Evolutionary conservation across 2,329 filamentous ascomycete genomes (phyloP).

Genomic region (Alternaria solani): DNA sequence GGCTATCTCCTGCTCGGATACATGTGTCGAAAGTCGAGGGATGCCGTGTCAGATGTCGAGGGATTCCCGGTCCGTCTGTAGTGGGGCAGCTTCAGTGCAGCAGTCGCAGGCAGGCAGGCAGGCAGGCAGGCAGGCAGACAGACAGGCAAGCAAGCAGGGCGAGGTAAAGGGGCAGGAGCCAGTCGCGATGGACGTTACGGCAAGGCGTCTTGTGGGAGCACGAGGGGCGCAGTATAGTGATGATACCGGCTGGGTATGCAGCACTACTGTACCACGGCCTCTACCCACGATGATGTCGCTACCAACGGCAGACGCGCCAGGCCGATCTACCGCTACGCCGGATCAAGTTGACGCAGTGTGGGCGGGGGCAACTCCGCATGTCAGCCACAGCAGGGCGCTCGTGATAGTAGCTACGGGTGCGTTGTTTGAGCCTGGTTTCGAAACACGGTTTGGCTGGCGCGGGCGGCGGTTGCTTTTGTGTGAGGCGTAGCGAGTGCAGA

Average conservation of each 20-base stretch:
- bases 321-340: slow-evolving; percentile 16
- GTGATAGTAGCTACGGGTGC: background rate
- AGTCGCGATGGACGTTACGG: background rate
- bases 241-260: background rate
- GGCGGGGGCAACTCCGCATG: slow-evolving; percentile 1
- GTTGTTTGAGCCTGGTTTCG: background rate
- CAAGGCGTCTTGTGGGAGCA: background rate
- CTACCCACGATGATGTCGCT: slow-evolving; percentile 20
- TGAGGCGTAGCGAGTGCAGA: background rate
- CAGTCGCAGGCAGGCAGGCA: background rate
- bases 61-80: slow-evolving; percentile 12
- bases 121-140: too few relatives aligned
- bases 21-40: slow-evolving; percentile 8
- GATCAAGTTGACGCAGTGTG: slow-evolving; percentile 8
- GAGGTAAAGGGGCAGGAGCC: background rate
- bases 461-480: background rate
- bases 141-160: background rate
- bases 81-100: slow-evolving; percentile 15
- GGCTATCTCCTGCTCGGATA: slow-evolving; percentile 13
- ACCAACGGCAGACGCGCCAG: slow-evolving; percentile 11
- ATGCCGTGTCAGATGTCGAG: slow-evolving; percentile 12
- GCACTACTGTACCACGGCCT: background rate
- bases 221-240: background rate
- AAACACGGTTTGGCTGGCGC: background rate
- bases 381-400: slow-evolving; percentile 4